Evolutionary conservation across 176 grass and related monocot genomes (phyloP).

Genomic region (Miscanthus lutarioriparius): DNA sequence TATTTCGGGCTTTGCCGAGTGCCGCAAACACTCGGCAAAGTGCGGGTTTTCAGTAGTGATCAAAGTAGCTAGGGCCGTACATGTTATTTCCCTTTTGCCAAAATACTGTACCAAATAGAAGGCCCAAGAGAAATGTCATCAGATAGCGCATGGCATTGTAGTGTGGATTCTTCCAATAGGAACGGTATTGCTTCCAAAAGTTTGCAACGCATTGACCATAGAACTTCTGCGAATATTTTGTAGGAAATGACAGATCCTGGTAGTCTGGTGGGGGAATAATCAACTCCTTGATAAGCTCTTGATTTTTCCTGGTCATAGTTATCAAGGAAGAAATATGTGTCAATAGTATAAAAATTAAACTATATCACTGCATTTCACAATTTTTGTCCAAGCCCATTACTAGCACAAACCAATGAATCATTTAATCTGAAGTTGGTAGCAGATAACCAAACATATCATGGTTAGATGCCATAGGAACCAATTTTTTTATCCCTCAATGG

Average conservation of each 20-base stretch:
- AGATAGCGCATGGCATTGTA: conserved; percentile 79
- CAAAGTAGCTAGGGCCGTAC: conserved; percentile 38
- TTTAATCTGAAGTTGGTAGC: neutral
- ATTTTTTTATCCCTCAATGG: neutral
- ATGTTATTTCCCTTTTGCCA: conserved; percentile 71
- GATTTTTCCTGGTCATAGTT: conserved; percentile 39
- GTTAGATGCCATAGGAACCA: too few species aligned
- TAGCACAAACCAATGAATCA: neutral
- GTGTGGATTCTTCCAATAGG: conserved; percentile 90
- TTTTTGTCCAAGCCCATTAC: neutral
- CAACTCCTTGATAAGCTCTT: conserved; percentile 75
- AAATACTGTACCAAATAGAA: conserved; percentile 88
- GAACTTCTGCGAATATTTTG: conserved; percentile 75
- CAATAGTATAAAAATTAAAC: neutral
- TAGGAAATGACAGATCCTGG: conserved; percentile 72
- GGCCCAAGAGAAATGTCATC: conserved; percentile 63
- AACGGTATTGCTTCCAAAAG: conserved; percentile 79
- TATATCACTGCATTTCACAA: neutral
- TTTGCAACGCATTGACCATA: conserved; percentile 60
- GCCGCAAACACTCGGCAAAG: too few species aligned
- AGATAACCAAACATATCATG: too few species aligned
- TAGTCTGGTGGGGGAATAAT: conserved; percentile 54
- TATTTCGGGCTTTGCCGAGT: too few species aligned
- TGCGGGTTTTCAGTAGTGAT: too few species aligned
- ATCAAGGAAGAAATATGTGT: neutral